These are phyloP conservation scores for Helotiales sp. DNA, from an alignment of 2,329 filamentous ascomycete species.

Conservation along the genomic window DNA sequence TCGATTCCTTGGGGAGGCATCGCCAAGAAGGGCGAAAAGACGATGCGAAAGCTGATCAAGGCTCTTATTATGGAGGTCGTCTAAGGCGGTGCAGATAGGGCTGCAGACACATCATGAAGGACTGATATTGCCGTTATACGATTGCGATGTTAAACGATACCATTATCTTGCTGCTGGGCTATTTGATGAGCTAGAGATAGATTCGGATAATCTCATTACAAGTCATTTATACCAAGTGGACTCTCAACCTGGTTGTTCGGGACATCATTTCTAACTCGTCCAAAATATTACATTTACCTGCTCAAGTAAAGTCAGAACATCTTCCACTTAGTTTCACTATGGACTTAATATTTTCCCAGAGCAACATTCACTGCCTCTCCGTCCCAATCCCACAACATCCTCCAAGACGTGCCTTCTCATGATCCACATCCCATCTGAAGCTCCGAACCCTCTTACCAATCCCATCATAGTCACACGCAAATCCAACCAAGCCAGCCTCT, in stretches of 20 bases:
- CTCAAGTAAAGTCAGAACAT: not conserved
- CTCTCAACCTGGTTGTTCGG: not conserved
- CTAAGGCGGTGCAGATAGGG: not conserved
- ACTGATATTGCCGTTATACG: no score
- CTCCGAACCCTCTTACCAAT: not conserved
- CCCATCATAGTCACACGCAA: not conserved
- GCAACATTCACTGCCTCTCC: not conserved
- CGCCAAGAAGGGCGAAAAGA: conserved; percentile 34
- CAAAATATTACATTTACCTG: not conserved
- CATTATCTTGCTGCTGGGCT: not conserved
- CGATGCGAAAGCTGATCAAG: conserved; percentile 30
- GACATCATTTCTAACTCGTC: no score
- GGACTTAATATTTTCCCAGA: no score
- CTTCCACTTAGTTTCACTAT: not conserved
- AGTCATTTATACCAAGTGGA: not conserved
- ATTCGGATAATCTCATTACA: not conserved
- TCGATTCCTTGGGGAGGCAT: conserved; percentile 31
- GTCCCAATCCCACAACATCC: not conserved
- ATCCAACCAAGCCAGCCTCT: not conserved
- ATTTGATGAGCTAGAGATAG: not conserved
- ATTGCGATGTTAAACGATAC: not conserved
- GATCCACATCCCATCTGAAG: not conserved
- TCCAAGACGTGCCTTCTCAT: not conserved
- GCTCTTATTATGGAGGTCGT: not conserved
- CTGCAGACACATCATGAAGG: not conserved